Evolutionary conservation across 2,329 filamentous ascomycete species (phyloP).

Genomic region (Zalaria sp.): DNA sequence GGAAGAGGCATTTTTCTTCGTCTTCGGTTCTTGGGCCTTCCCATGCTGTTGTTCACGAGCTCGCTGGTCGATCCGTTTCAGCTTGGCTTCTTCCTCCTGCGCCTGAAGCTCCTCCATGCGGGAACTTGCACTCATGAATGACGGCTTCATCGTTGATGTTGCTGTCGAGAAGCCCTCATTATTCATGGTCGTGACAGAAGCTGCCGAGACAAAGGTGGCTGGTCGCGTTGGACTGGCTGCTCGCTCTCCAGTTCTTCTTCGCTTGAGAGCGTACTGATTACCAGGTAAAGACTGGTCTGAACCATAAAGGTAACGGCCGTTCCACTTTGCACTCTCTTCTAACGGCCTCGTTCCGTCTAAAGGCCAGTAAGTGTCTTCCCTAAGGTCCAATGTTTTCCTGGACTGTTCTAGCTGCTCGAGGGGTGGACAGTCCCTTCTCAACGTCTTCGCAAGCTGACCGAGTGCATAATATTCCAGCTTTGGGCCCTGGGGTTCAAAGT

Average conservation of each 20-base stretch:
- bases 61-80: slow-evolving; percentile 14
- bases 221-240: slow-evolving; percentile 1
- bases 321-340: slow-evolving; percentile 22
- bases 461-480: slow-evolving; percentile 50
- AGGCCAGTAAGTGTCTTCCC: slow-evolving; percentile 57
- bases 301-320: slow-evolving; percentile 10
- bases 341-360: slow-evolving; percentile 40
- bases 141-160: slow-evolving; percentile 13
- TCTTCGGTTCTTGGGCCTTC: slow-evolving; percentile 13
- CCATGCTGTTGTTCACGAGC: slow-evolving; percentile 8
- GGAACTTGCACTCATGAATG: slow-evolving; percentile 22
- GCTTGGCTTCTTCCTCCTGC: slow-evolving; percentile 15
- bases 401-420: slow-evolving; percentile 39
- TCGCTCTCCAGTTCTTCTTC: not conserved
- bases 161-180: slow-evolving; percentile 14
- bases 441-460: slow-evolving; percentile 54
- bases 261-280: not conserved
- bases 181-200: slow-evolving; percentile 12
- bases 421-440: slow-evolving; percentile 48
- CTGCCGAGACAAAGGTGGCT: slow-evolving; percentile 7
- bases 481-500: slow-evolving; percentile 51
- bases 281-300: not conserved
- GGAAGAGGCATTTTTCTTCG: slow-evolving; percentile 26
- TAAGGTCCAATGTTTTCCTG: slow-evolving; percentile 33
- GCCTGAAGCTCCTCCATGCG: slow-evolving; percentile 25